Base-by-base conservation (phyloP, 176 grass and related monocot genomes). In the Oryza punctata region DNA sequence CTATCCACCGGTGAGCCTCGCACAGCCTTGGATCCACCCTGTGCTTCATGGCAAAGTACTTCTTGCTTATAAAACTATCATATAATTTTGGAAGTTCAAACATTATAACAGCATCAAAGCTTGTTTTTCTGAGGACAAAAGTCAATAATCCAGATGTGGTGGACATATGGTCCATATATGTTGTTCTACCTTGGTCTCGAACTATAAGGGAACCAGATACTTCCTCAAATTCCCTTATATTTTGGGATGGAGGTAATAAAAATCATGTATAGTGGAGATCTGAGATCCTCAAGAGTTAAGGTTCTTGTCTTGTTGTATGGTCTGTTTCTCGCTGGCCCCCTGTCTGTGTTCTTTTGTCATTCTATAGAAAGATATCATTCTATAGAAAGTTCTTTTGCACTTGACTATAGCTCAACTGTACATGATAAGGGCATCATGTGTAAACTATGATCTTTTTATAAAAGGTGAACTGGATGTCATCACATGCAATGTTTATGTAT, bases 291-390 rank as follows among this genome's bases (percentile, higher is more conserved):
- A 57, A 16, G 6, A 30, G 44, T 38, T 2, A 44, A 33, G 32
- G 32, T 33, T 5, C 32, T 63, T 4, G 25, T 67, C 11, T 41
- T 21, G 30, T 52, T 70, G 49, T 77, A 43, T 70, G 24, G 77
- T 43, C 35, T 78, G 33, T 27, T 6, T 16, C 46, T 54, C 15
- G 7, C 72, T 54, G 72, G 12, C 46, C n/a, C 13, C 2, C 7
- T 37, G 12, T 61, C 9, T 85, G 3, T 26, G 75, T 12, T 49
- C 67, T 49, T 85, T 85, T 38, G 38, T 59, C 67, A 85, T 63
- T 82, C 21, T 61, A 33, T 33, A 33, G 32, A 33, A 33, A 33
- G 32, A 33, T 33, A 33, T 33, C 32, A 33, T 33, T 33, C 32
- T 33, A 4, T 3, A 4, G 32, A 33, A 33, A 4, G 32, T 4